Conservation (phyloP, 108 stramenopile species). For the Pelagomonas calceolata region DNA sequence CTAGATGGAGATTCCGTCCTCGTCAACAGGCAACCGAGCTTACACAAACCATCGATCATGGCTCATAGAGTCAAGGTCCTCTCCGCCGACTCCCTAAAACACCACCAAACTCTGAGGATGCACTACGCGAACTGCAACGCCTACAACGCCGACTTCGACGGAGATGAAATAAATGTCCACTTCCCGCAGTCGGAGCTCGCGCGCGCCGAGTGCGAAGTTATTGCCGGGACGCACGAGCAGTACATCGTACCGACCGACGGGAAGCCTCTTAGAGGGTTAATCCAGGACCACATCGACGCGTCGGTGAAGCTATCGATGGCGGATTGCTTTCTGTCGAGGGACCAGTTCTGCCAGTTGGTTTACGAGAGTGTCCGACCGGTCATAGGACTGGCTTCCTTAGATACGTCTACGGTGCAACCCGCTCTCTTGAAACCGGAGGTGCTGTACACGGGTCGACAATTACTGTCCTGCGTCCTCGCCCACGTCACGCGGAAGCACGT, state of each 20-base stretch:
- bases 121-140: slow-evolving; percentile 99
- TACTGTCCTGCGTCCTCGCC: slow-evolving; percentile 54
- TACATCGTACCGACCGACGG: slow-evolving; percentile 91
- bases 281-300: slow-evolving; percentile 96
- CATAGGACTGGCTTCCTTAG: slow-evolving; percentile 85
- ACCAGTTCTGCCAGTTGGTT: slow-evolving; percentile 87
- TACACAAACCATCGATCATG: slow-evolving; percentile 99
- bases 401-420: slow-evolving; percentile 62
- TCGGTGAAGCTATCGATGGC: slow-evolving; percentile 88
- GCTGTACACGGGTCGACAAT: slow-evolving; percentile 95
- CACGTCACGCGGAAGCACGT: slow-evolving; percentile 27
- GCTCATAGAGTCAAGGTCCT: slow-evolving; percentile 92
- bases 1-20: slow-evolving; percentile 88
- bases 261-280: slow-evolving; percentile 87
- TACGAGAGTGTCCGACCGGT: slow-evolving; percentile 72
- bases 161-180: slow-evolving; percentile 99
- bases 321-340: slow-evolving; percentile 79
- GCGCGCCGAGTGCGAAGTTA: slow-evolving; percentile 78
- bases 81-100: slow-evolving; percentile 70
- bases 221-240: slow-evolving; percentile 87
- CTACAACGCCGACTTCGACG: slow-evolving; percentile 99
- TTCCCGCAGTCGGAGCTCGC: slow-evolving; percentile 94
- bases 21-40: slow-evolving; percentile 96
- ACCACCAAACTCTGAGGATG: slow-evolving; percentile 84
- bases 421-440: slow-evolving; percentile 79